Evolutionary conservation across 768 basidiomycete genomes (phyloP).

Genomic region (Crepidotus variabilis): DNA sequence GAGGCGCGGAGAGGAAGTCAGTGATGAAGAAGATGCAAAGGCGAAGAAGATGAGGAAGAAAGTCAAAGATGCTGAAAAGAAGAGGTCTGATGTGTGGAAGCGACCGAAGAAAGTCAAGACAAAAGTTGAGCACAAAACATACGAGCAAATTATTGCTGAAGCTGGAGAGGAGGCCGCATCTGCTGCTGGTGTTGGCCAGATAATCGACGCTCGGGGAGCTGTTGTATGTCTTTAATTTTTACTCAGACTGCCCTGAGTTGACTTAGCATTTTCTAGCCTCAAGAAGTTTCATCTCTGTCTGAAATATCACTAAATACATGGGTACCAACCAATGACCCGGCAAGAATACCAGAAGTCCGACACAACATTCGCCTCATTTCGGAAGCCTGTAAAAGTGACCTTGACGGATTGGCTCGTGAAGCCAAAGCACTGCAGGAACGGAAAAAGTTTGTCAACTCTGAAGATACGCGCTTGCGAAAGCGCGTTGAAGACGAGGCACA

Average conservation of each 20-base stretch:
- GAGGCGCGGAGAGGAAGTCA: slow-evolving; percentile 67
- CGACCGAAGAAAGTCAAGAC: slow-evolving; percentile 80
- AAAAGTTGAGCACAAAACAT: slow-evolving; percentile 91
- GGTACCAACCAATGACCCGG: slow-evolving; percentile 85
- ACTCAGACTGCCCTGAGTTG: slow-evolving; percentile 5
- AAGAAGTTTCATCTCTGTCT: slow-evolving; percentile 82
- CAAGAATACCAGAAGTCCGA: slow-evolving; percentile 92
- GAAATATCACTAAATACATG: slow-evolving; percentile 74
- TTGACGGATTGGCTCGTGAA: slow-evolving; percentile 88
- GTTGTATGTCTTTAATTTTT: slow-evolving; percentile 53
- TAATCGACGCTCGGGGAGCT: slow-evolving; percentile 93
- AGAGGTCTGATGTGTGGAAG: slow-evolving; percentile 82
- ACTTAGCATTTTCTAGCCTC: slow-evolving; percentile 48
- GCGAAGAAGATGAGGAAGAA: slow-evolving; percentile 50
- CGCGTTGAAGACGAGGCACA: slow-evolving; percentile 75
- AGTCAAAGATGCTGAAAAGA: slow-evolving; percentile 49
- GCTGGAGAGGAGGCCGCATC: slow-evolving; percentile 56
- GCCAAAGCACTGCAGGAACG: slow-evolving; percentile 80
- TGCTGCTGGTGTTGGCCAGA: slow-evolving; percentile 66
- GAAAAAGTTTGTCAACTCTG: slow-evolving; percentile 65
- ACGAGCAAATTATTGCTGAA: slow-evolving; percentile 92
- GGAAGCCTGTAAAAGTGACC: slow-evolving; percentile 76
- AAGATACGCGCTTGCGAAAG: slow-evolving; percentile 67
- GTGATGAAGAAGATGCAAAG: slow-evolving; percentile 64
- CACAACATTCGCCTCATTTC: slow-evolving; percentile 90